These are phyloP conservation scores for Phylloporus sp. DNA, from an alignment of 1,284 basidiomycete genomes.

Conservation along the genomic window DNA sequence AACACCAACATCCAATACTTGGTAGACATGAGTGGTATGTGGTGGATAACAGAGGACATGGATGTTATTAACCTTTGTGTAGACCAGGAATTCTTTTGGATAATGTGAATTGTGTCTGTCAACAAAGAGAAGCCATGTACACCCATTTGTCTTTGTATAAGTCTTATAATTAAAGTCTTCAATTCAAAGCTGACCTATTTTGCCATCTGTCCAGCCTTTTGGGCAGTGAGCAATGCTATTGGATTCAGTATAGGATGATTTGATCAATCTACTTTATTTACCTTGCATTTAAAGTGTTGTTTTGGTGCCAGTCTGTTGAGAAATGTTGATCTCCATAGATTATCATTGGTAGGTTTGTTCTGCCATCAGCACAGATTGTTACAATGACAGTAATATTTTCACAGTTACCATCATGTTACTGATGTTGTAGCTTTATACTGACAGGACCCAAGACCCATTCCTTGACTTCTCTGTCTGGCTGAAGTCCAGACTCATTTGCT, in stretches of 20 bases:
- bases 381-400: constrained; percentile 17
- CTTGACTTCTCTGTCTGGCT: no score
- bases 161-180: constrained; percentile 10
- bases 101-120: constrained; percentile 9
- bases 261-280: background rate
- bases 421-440: background rate
- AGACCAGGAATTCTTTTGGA: background rate
- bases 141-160: background rate
- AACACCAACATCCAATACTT: background rate
- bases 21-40: background rate
- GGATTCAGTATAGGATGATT: background rate
- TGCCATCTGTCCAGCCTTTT: constrained; percentile 8
- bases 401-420: background rate
- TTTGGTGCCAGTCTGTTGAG: constrained; percentile 3
- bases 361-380: constrained; percentile 11
- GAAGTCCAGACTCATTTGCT: no score
- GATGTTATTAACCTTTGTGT: background rate
- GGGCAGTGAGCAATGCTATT: background rate
- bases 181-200: background rate
- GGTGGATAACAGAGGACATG: background rate
- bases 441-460: no score
- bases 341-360: background rate
- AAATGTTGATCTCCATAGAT: constrained; percentile 1
- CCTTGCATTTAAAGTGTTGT: background rate
- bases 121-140: background rate